Base-by-base conservation (phyloP, 2,329 filamentous ascomycete species). In the Trematosphaeria pertusa region DNA sequence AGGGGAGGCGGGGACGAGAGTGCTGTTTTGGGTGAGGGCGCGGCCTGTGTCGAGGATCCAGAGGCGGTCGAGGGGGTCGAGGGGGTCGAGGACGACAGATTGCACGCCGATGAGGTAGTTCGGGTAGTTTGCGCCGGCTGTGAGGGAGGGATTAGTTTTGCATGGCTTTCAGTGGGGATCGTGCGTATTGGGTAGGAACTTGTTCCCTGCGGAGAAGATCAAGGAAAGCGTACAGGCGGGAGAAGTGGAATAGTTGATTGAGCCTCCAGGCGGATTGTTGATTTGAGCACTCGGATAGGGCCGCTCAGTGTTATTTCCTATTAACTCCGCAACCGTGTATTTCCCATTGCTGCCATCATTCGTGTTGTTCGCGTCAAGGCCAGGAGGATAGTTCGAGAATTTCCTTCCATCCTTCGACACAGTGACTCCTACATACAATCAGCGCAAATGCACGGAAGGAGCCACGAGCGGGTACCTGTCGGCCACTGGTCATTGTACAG, bases 11-110 rank as follows among this genome's bases (percentile, higher is more conserved):
- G 74, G 74, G 2, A 70, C 62, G 3, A 78, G 69, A 1, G 61
- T 56, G 24, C 75, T 67, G 1, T 62, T 60, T 5, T 67, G 69
- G 17, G 69, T 58, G 1, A 70, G 71, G 7, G 59, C 54, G 10
- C 77, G 69, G 5, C 78, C 78, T 1, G 78, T 81, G 50, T 81
- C 78, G 12, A 81, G 71, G 14, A 81, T 72, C 78, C 78, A 81
- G 1, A 80, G 67, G 26, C 77, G 73, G 58, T 82, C 77, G 2
- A 65, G 59, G 0, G 78, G 54, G 58, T 82, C 77, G 2, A 65
- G 59, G 0, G 78, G 54, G 50, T 82, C 79, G 14, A 81, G 71
- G 9, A 82, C 78, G 2, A 82, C 77, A 30, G 73, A 77, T 58
- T 82, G 79, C 0, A 80, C 77, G 36, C 77, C 76, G 44, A 81